Evolutionary conservation across 805 yeast species (phyloP).

Genomic region (Lipomyces oligophaga): DNA sequence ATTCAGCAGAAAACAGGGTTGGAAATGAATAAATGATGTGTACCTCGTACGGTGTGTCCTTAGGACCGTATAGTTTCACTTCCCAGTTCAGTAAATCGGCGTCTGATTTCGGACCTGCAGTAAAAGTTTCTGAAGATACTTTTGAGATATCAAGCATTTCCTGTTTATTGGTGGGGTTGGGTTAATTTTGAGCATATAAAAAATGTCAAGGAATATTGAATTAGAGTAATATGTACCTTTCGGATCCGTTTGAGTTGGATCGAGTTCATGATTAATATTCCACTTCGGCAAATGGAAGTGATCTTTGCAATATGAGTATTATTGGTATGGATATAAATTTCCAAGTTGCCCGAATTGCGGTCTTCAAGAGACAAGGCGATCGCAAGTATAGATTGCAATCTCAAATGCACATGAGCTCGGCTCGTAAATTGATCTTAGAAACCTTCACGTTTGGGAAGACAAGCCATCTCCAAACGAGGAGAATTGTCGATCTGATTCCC

Average conservation of each 20-base stretch:
- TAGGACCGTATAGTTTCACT: conserved; percentile 88
- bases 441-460: no score
- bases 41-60: conserved; percentile 61
- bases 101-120: conserved; percentile 82
- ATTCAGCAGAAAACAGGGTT: not conserved
- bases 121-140: conserved; percentile 84
- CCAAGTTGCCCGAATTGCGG: no score
- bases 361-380: no score
- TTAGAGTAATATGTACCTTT: conserved; percentile 4
- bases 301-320: no score
- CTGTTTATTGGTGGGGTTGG: conserved; percentile 1
- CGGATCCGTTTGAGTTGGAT: conserved; percentile 27
- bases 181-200: not conserved
- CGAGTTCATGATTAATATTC: no score
- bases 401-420: no score
- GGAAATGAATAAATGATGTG: not conserved
- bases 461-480: no score
- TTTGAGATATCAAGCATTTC: conserved; percentile 23
- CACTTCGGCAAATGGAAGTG: no score
- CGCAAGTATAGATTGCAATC: no score
- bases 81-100: conserved; percentile 90
- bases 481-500: no score
- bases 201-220: not conserved
- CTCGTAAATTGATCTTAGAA: no score
- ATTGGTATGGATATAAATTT: no score